These are phyloP conservation scores for Sphaerulina populicola DNA, from an alignment of 2,329 filamentous ascomycete genomes.

Conservation along the genomic window DNA sequence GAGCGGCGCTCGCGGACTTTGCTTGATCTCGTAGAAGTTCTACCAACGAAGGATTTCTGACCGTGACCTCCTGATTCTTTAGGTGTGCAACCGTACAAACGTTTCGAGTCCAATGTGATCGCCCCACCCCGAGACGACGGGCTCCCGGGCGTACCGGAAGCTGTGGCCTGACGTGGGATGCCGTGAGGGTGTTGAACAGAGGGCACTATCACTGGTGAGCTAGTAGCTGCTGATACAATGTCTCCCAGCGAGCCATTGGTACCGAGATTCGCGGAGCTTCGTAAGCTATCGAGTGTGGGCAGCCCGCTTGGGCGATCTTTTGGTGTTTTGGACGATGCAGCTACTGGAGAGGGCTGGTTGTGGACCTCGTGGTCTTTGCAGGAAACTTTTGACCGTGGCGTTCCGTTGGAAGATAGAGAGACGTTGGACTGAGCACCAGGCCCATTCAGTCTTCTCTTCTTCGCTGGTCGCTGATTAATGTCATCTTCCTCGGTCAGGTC, in stretches of 20 bases:
- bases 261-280: neutral
- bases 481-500: neutral
- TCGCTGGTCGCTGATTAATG: neutral
- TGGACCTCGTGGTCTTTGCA: neutral
- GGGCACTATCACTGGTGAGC: too few relatives aligned
- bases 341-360: neutral
- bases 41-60: neutral
- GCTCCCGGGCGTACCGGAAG: neutral
- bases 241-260: too few relatives aligned
- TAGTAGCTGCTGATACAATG: too few relatives aligned
- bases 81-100: neutral
- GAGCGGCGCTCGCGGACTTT: neutral
- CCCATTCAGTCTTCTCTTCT: neutral
- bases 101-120: neutral
- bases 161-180: too few relatives aligned
- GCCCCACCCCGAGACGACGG: neutral
- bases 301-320: neutral
- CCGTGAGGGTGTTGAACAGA: too few relatives aligned
- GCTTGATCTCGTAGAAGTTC: neutral
- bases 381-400: neutral
- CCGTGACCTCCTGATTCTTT: neutral
- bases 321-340: neutral
- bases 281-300: neutral
- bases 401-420: neutral
- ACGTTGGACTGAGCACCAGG: neutral